phyloP scores from a whole-genome alignment of 768 basidiomycete species.

The Suillus placidus region DNA sequence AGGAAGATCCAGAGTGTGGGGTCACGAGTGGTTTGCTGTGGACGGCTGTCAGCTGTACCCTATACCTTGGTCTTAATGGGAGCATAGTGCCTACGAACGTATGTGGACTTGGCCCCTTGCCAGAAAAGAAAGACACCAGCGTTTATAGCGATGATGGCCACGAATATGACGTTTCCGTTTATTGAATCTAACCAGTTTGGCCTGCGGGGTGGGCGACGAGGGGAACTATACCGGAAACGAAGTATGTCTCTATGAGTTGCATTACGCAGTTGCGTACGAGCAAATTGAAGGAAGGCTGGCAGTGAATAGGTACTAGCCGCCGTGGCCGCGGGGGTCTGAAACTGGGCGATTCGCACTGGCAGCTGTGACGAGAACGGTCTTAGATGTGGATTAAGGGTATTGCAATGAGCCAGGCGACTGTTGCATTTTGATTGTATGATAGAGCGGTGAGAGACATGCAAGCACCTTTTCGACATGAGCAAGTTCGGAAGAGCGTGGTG shows the following conservation, averaged over 20 bases:
- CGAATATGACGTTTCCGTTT: constrained; percentile 57
- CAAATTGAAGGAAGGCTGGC: constrained; percentile 20
- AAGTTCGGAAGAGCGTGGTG: constrained; percentile 12
- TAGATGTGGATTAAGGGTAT: not conserved
- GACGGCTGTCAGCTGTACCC: constrained; percentile 8
- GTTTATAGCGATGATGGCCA: constrained; percentile 66
- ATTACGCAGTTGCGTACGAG: constrained; percentile 16
- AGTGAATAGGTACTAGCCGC: not conserved
- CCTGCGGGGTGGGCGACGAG: constrained; percentile 19
- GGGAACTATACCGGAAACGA: constrained; percentile 17
- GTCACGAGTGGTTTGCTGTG: constrained; percentile 44
- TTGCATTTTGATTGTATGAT: constrained; percentile 8
- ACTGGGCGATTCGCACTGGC: not conserved
- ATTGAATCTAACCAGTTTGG: constrained; percentile 50
- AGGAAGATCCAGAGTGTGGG: constrained; percentile 48
- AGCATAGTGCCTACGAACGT: constrained; percentile 33
- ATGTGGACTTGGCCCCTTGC: constrained; percentile 42
- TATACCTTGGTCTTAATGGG: not conserved
- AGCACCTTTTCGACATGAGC: constrained; percentile 14
- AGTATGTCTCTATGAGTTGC: constrained; percentile 28
- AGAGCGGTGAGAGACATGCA: constrained; percentile 6
- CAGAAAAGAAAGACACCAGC: constrained; percentile 62
- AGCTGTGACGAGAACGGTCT: not conserved
- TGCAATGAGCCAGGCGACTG: constrained; percentile 3
- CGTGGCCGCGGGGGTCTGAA: not conserved